phyloP scores from a whole-genome alignment of 1,284 basidiomycete genomes.

The Trichosporon asahii region DNA sequence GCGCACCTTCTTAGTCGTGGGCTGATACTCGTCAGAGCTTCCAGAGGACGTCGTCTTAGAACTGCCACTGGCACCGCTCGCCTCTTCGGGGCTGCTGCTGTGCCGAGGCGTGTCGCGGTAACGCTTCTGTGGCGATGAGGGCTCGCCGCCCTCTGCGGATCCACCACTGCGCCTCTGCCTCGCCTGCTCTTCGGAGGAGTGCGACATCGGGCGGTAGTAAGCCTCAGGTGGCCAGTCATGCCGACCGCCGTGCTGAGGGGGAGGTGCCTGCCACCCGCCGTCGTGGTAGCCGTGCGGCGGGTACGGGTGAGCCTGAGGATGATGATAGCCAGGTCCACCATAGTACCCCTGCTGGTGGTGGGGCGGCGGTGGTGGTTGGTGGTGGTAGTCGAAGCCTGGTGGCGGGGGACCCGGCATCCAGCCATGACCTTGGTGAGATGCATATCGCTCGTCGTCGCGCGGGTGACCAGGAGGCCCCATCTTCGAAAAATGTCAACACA shows the following conservation, averaged over 20 bases:
- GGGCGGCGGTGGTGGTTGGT: neutral
- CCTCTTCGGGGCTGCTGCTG: neutral
- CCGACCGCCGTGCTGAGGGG: neutral
- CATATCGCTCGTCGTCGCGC: neutral
- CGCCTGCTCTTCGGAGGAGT: neutral
- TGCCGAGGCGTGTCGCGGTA: neutral
- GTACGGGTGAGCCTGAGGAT: neutral
- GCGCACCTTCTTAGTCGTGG: neutral
- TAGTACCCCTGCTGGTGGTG: neutral
- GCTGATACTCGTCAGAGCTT: conserved; percentile 1
- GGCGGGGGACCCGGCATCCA: neutral
- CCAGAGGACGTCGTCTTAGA: neutral
- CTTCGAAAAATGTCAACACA: neutral
- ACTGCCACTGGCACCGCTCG: neutral
- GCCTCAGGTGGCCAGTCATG: neutral
- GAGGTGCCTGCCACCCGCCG: neutral
- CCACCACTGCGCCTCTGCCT: neutral
- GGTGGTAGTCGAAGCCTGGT: neutral
- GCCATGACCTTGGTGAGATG: neutral
- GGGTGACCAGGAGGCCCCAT: neutral
- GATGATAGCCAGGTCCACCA: neutral
- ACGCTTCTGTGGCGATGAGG: neutral
- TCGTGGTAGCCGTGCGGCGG: neutral
- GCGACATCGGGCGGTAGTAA: neutral
- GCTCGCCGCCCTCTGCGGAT: neutral